phyloP scores from a whole-genome alignment of 768 basidiomycete species.

The Boletus eberwhitei region DNA sequence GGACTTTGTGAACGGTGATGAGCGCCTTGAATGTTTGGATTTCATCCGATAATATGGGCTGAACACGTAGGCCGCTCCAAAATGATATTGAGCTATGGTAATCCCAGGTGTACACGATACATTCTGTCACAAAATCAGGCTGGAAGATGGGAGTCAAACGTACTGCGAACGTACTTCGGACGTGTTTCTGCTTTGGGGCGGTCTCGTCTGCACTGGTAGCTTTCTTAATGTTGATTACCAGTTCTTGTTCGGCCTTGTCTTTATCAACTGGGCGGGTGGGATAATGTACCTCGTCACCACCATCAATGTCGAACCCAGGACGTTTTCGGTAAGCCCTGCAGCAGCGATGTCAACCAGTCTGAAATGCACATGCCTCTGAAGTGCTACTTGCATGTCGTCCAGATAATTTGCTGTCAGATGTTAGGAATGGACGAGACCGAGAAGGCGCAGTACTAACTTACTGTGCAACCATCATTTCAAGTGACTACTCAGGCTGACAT shows the following conservation, averaged over 20 bases:
- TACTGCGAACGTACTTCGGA: slow-evolving; percentile 71
- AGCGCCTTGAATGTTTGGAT: slow-evolving; percentile 98
- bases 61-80: slow-evolving; percentile 95
- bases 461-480: not conserved
- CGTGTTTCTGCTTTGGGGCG: slow-evolving; percentile 99
- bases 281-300: slow-evolving; percentile 79
- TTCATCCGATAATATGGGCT: slow-evolving; percentile 96
- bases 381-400: slow-evolving; percentile 27
- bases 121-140: slow-evolving; percentile 54
- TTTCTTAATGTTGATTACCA: slow-evolving; percentile 96
- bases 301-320: slow-evolving; percentile 61
- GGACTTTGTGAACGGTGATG: slow-evolving; percentile 95
- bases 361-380: not conserved
- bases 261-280: slow-evolving; percentile 98
- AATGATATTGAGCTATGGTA: slow-evolving; percentile 97
- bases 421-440: not conserved
- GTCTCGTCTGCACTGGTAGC: slow-evolving; percentile 93
- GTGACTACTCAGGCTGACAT: not conserved
- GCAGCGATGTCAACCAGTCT: slow-evolving; percentile 7
- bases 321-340: slow-evolving; percentile 34
- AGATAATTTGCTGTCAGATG: slow-evolving; percentile 1
- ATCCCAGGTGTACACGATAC: slow-evolving; percentile 99
- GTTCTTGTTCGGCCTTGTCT: slow-evolving; percentile 95
- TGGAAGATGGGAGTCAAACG: slow-evolving; percentile 4
- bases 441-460: slow-evolving; percentile 8